Conservation (phyloP, 495 filamentous ascomycete species). For the Antarctomyces pellizariae region DNA sequence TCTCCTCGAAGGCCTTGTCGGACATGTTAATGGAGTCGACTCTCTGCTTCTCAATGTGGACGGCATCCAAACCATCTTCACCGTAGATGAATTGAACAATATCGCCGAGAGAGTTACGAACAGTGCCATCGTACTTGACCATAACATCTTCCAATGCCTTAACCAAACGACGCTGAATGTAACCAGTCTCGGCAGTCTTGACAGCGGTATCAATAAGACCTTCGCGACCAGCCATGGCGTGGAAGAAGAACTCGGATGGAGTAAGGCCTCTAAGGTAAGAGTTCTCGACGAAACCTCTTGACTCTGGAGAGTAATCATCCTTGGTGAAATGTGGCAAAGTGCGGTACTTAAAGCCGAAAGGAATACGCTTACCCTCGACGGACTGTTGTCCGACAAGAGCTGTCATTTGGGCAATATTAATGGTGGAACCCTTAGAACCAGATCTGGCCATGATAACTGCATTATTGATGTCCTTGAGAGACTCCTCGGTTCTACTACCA, state of each 20-base stretch:
- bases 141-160: constrained; percentile 96
- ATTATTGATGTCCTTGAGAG: constrained; percentile 87
- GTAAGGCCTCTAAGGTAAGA: constrained; percentile 93
- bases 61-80: constrained; percentile 86
- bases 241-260: constrained; percentile 95
- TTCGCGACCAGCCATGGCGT: constrained; percentile 99
- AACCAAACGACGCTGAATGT: constrained; percentile 93
- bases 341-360: constrained; percentile 97
- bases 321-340: constrained; percentile 96
- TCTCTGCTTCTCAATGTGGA: constrained; percentile 71
- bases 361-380: constrained; percentile 96
- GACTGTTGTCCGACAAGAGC: constrained; percentile 93
- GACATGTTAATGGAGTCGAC: constrained; percentile 68
- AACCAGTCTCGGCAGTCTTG: constrained; percentile 97
- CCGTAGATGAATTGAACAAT: constrained; percentile 96
- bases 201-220: constrained; percentile 99
- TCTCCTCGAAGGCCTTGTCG: constrained; percentile 43
- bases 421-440: constrained; percentile 91
- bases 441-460: constrained; percentile 87
- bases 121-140: constrained; percentile 93
- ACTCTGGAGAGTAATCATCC: constrained; percentile 93
- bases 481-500: constrained; percentile 72
- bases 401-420: constrained; percentile 99
- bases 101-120: constrained; percentile 89
- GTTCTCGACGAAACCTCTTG: constrained; percentile 95